phyloP scores from a whole-genome alignment of 2,329 filamentous ascomycete genomes.

The Colletotrichum ledebouriae region DNA sequence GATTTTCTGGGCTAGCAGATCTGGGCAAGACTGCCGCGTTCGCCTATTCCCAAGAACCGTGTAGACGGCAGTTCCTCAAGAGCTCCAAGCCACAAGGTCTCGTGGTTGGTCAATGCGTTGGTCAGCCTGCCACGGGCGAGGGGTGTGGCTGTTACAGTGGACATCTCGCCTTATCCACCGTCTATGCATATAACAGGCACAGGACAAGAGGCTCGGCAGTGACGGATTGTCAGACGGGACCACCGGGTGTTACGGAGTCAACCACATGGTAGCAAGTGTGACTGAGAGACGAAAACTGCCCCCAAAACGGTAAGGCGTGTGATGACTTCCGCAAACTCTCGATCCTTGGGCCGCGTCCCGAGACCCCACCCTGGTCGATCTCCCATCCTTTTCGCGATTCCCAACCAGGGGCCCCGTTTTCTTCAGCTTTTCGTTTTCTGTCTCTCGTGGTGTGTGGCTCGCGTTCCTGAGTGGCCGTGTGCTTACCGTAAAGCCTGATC shows the following conservation, averaged over 20 bases:
- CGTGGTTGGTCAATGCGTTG: conserved; percentile 36
- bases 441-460: background rate
- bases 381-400: conserved; percentile 16
- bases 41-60: background rate
- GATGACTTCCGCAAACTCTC: conserved; percentile 39
- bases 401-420: conserved; percentile 27
- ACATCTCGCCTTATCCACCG: conserved; percentile 10
- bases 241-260: conserved; percentile 31
- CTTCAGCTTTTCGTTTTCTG: conserved; percentile 8
- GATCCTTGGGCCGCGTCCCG: conserved; percentile 25
- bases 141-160: conserved; percentile 1
- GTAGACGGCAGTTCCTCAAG: conserved; percentile 21
- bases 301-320: conserved; percentile 23
- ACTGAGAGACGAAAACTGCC: conserved; percentile 1
- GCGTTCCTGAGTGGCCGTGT: conserved; percentile 9
- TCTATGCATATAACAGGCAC: conserved; percentile 26
- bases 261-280: conserved; percentile 12
- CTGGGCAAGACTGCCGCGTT: conserved; percentile 1
- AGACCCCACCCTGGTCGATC: conserved; percentile 15
- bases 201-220: background rate
- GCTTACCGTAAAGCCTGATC: conserved; percentile 21
- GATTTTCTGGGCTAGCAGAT: background rate
- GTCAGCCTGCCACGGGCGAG: background rate
- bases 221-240: conserved; percentile 8
- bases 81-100: conserved; percentile 8